Conservation (phyloP, 148 eudicot genomes). For the Hydrangea macrophylla region DNA sequence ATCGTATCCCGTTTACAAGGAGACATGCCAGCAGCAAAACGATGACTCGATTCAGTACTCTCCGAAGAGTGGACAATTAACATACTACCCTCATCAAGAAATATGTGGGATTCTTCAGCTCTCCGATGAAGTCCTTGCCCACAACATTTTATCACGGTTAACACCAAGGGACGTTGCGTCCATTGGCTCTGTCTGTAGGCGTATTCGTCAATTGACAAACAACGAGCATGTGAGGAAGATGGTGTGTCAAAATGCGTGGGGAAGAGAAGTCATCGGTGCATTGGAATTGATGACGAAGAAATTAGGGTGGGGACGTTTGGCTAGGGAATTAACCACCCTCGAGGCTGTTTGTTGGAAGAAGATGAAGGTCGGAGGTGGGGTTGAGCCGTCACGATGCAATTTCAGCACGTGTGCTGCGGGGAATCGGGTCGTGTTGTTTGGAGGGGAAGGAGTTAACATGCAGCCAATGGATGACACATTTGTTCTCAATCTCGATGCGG, state of each 20-base stretch:
- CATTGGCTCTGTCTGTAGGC: slow-evolving; percentile 68
- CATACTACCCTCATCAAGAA: slow-evolving; percentile 23
- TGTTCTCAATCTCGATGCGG: slow-evolving; percentile 71
- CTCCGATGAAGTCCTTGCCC: slow-evolving; percentile 81
- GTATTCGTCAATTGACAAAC: slow-evolving; percentile 63
- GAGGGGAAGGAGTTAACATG: slow-evolving; percentile 91
- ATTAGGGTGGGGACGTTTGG: slow-evolving; percentile 86
- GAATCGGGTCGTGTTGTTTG: slow-evolving; percentile 75
- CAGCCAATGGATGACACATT: slow-evolving; percentile 90
- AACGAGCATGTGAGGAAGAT: slow-evolving; percentile 77
- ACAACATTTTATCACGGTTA: slow-evolving; percentile 73
- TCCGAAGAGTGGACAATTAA: slow-evolving; percentile 22
- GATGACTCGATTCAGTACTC: slow-evolving; percentile 26
- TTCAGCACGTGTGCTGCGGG: slow-evolving; percentile 88
- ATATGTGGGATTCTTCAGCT: slow-evolving; percentile 73
- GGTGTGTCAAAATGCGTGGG: slow-evolving; percentile 94
- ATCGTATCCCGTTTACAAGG: slow-evolving; percentile 76
- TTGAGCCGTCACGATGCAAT: slow-evolving; percentile 89
- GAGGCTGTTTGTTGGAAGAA: slow-evolving; percentile 85
- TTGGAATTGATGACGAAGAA: slow-evolving; percentile 66
- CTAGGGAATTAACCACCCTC: slow-evolving; percentile 81
- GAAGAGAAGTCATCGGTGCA: slow-evolving; percentile 69
- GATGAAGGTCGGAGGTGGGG: slow-evolving; percentile 69
- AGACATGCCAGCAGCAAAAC: slow-evolving; percentile 37
- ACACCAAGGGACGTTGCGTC: slow-evolving; percentile 88